phyloP scores from a whole-genome alignment of 441 rosid species.

The Capsella rubella region DNA sequence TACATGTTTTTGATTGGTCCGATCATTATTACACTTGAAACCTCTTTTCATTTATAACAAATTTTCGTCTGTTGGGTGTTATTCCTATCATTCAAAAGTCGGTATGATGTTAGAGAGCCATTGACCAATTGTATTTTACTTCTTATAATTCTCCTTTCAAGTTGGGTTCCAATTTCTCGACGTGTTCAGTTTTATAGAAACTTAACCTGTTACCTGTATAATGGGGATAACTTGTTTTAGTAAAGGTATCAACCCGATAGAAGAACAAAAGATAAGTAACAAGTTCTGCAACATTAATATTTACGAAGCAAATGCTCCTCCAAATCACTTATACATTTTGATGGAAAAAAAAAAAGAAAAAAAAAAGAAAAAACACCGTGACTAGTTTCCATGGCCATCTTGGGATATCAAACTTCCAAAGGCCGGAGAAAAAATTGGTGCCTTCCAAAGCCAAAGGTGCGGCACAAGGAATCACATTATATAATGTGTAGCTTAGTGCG shows the following conservation, averaged over 20 bases:
- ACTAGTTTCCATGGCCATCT: conserved; percentile 24
- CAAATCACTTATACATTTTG: conserved; percentile 2
- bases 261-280: not conserved
- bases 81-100: not conserved
- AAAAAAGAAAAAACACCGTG: not conserved
- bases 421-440: conserved; percentile 33
- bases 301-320: conserved; percentile 30
- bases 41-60: not conserved
- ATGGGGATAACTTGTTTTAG: not conserved
- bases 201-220: not conserved
- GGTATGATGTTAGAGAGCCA: not conserved
- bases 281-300: conserved; percentile 20
- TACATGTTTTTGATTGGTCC: conserved; percentile 9
- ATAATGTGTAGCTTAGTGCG: conserved; percentile 20
- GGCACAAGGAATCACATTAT: conserved; percentile 18
- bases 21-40: not conserved
- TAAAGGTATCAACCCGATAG: not conserved
- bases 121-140: not conserved
- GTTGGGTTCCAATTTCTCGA: not conserved
- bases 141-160: not conserved
- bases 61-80: not conserved
- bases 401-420: conserved; percentile 35
- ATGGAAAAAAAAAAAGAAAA: not conserved
- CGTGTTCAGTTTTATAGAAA: not conserved
- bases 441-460: not conserved